These are phyloP conservation scores for Pleurotus platypus DNA, from an alignment of 768 basidiomycete genomes.

Conservation along the genomic window DNA sequence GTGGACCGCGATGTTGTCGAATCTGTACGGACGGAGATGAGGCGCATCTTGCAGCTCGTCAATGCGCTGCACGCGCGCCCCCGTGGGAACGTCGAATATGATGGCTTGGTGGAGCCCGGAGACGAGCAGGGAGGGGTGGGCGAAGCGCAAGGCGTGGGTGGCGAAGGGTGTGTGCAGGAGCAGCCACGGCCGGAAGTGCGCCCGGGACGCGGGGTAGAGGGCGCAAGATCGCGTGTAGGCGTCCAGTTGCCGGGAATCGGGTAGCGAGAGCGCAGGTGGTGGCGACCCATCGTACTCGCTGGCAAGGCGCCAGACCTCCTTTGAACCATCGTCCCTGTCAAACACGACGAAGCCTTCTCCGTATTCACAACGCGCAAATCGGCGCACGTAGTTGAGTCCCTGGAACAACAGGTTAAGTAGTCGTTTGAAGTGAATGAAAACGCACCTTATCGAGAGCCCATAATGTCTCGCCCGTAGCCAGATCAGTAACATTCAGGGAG, in stretches of 20 bases:
- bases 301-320: conserved; percentile 69
- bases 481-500: conserved; percentile 56
- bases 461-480: conserved; percentile 43
- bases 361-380: conserved; percentile 71
- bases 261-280: conserved; percentile 23
- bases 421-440: neutral
- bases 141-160: conserved; percentile 59
- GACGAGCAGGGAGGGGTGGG: conserved; percentile 62
- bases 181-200: conserved; percentile 64
- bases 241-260: conserved; percentile 24
- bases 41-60: conserved; percentile 27
- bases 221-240: conserved; percentile 10
- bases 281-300: conserved; percentile 23
- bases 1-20: conserved; percentile 26
- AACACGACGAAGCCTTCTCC: conserved; percentile 68
- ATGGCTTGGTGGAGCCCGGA: conserved; percentile 42
- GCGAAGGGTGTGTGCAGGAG: conserved; percentile 42
- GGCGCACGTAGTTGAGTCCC: conserved; percentile 44
- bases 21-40: no score
- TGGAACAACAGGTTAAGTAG: neutral
- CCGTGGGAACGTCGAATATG: conserved; percentile 61
- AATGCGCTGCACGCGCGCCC: conserved; percentile 45
- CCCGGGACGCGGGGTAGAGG: conserved; percentile 20
- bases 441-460: conserved; percentile 62
- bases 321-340: conserved; percentile 50